Evolutionary conservation across 768 basidiomycete genomes (phyloP), one percentile per base, ranked within the genome.

Genomic region (Auricularia sp.): DNA sequence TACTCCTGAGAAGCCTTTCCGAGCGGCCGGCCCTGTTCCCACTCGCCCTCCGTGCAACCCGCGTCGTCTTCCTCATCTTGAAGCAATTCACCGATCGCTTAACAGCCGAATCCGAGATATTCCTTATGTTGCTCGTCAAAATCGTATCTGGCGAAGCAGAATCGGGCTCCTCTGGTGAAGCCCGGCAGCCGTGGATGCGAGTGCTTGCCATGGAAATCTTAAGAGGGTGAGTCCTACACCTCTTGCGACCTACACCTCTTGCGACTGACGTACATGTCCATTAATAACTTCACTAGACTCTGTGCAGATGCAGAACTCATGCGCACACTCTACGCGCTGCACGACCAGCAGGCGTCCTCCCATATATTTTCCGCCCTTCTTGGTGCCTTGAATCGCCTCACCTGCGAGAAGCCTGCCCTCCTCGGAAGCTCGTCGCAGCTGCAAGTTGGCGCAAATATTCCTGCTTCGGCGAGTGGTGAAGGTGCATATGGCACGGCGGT

Each of bases 151-250:
- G 78, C 6, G 71, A 70, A n/a, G 66, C 68, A 7, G 69, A 67
- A 3, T 71, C 70, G 8, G 58, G 21, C 65, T 67, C 63, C 65
- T 63, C 29, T 79, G 65, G 83, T 86, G 64, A 78, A 87, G 65
- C 70, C 4, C 81, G 85, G 35, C 90, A 93, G 1, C 73, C 79
- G 36, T 98, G 95, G 94, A 90, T 93, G 80, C 80, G 93, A 16
- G 92, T 96, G 0, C 80, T 98, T 8, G 87, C 92, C 1, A 87
- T 96, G 86, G 95, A 98, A 72, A 88, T 94, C 56, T 86, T 96
- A 77, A 80, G 94, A 73, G 95, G 93, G 87, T 90, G 69, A 43
- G 74, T 67, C 43, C 11, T 11, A 34, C 65, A 53, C 43, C 39
- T 8, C 44, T 7, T 62, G 21, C 33, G 42, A 54, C 69, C 11